Conservation (phyloP, 2,329 filamentous ascomycete genomes). For the Esteya vermicola region DNA sequence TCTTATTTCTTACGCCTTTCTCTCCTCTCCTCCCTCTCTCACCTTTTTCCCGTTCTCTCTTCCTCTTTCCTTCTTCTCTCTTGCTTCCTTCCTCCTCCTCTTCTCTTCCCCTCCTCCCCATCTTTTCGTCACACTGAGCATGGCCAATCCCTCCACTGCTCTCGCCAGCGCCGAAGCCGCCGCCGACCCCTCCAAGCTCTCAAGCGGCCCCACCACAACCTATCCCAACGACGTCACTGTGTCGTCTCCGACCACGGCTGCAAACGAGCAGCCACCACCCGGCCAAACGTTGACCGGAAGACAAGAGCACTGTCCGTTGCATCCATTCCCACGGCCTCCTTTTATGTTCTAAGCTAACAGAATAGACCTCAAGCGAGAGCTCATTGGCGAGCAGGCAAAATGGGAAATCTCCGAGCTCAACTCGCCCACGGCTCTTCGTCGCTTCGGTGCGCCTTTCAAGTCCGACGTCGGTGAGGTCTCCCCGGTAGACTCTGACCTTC, state of each 20-base stretch:
- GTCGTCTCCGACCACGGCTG: not conserved
- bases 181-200: not conserved
- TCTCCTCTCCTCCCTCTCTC: not conserved
- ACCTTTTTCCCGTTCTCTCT: not conserved
- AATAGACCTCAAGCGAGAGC: conserved; percentile 88
- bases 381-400: conserved; percentile 78
- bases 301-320: conserved; percentile 79
- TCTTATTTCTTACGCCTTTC: too few relatives aligned
- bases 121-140: not conserved
- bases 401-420: conserved; percentile 88
- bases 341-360: not conserved
- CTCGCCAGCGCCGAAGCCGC: not conserved
- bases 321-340: not conserved
- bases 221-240: not conserved
- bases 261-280: conserved; percentile 17
- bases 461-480: conserved; percentile 87
- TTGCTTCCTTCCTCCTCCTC: not conserved
- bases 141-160: not conserved
- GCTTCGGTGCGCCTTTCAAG: conserved; percentile 90
- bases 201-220: not conserved
- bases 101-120: not conserved
- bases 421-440: conserved; percentile 82
- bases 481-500: conserved; percentile 84
- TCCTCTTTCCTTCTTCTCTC: not conserved
- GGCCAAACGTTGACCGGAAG: conserved; percentile 65